Evolutionary conservation across 208 protist species (phyloP), one percentile per base, ranked within the genome.

Genomic region (Leishmania aethiopica): DNA sequence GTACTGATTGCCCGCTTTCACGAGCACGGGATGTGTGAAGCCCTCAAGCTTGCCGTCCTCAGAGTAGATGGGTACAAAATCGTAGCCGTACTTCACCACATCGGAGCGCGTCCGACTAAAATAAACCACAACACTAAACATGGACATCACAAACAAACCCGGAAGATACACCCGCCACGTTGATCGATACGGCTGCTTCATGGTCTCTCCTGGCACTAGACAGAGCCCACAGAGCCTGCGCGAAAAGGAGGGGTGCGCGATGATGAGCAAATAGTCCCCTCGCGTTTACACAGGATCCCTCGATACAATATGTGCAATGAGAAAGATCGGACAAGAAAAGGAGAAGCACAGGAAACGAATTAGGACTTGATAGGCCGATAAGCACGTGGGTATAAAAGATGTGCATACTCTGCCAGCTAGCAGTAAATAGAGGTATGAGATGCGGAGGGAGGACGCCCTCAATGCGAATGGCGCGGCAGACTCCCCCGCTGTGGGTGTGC

Each of bases 61-160:
- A 10, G 92, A 94, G 79, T 97, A 97, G 75, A 97, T 96, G 55
- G 94, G 94, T 4, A 96, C 84, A 77, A 97, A 96, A 70, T 97
- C 94, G 80, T 97, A 92, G 5, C 92, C 94, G 75, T 91, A 89
- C 75, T 97, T 97, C 66, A 97, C 84, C 25, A 91, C 89, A 4
- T 91, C 87, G 0, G 80, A 82, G 15, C 88, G 88, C 0, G 91
- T 92, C 32, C 89, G 84, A 62, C 82, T 93, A 72, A 97, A 94
- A 79, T 95, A 95, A 70, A 95, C 83, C 7, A 93, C 92, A 55
- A 86, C 79, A 62, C 84, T 88, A 57, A 93, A 92, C 57, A 97
- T 92, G 2, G 84, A 82, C 69, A 95, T 85, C 55, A 94, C 88
- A 79, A 95, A 94, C 11, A 91, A 53, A 11, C 94, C 94, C 1